Evolutionary conservation across 179 eudicot genomes (phyloP).

Genomic region (Beta corolliflora): DNA sequence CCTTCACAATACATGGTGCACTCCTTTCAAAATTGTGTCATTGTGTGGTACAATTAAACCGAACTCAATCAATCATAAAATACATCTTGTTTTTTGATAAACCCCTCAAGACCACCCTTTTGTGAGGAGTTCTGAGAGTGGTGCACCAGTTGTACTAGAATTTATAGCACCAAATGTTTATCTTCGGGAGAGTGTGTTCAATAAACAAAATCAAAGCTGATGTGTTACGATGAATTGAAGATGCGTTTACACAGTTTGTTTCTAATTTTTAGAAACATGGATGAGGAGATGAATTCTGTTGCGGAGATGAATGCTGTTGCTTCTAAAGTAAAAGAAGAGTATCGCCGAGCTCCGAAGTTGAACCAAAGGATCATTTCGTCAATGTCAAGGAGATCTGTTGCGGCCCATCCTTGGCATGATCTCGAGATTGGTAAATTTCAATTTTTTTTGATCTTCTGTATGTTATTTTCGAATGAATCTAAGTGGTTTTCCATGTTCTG

Average conservation of each 20-base stretch:
- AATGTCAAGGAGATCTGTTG: conserved; percentile 64
- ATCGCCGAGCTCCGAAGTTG: conserved; percentile 14
- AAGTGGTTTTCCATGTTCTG: neutral
- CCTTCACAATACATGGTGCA: too few relatives aligned
- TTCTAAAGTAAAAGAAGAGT: neutral
- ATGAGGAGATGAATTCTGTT: neutral
- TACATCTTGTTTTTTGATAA: too few relatives aligned
- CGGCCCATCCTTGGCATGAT: conserved; percentile 76
- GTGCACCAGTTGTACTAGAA: too few relatives aligned
- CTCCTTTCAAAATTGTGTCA: too few relatives aligned
- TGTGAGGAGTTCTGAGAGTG: too few relatives aligned
- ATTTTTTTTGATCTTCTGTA: neutral
- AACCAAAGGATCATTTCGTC: conserved; percentile 48
- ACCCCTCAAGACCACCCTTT: too few relatives aligned
- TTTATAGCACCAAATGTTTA: neutral
- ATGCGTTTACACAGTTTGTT: neutral
- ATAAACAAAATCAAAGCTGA: neutral
- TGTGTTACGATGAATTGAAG: neutral
- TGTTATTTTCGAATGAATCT: neutral
- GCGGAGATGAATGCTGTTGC: neutral
- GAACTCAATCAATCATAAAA: too few relatives aligned
- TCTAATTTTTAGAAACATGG: conserved; percentile 3
- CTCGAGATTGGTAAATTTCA: conserved; percentile 40
- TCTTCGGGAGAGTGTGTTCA: neutral
- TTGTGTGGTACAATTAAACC: too few relatives aligned